Base-by-base conservation (phyloP, 148 eudicot species). In the Camellia sinensis region DNA sequence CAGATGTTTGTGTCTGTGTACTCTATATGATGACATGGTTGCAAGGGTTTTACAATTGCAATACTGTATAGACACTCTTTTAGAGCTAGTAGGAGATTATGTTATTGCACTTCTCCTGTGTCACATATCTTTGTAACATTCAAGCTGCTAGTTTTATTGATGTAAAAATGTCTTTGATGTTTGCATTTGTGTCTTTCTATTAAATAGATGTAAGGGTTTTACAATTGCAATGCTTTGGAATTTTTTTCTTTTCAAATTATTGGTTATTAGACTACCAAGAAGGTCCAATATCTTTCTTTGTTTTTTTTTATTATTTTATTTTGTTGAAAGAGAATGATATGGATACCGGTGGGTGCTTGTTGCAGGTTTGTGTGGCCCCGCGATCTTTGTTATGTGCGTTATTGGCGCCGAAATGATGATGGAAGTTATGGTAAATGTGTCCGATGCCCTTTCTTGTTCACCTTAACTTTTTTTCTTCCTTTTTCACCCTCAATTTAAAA, bases 391-490 rank as follows among this genome's bases (percentile, higher is more conserved):
- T 96, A 96, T 86, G 95, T 96, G 78, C 95, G 99, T 44, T 96
- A 96, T 80, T 96, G 99, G 99, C 99, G 99, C 76, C 97, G 99
- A 69, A 96, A 96, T 90, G 99, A 96, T 78, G 99, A 96, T 86
- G 99, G 98, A 78, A 96, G 99, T 84, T 96, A 94, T 82, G 99
- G 99, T 93, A 78, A 82, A 86, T 87, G 48, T 62, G 73, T 71
- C 19, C 50, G 71, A 64, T 13, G 17, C 40, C 19, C 21, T 61
- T 74, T 44, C 70, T 19, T 70, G 70, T 60, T 37, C 45, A 22
- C 53, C 75, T 52, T 65, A 9, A 14, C 53, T 61, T 74, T 68
- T 67, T 81, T 29, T 19, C 53, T 29, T 19, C 53, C 69, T 52
- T 63, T 44, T 13, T 66, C 21, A 60, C 37, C 66, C 77, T 78